A percentile compares a stretch with the other conserved stretches of the same genome.
These are phyloP conservation scores for Rhododendron molle DNA, from an alignment of 148 eudicot species.

Conservation along the genomic window DNA sequence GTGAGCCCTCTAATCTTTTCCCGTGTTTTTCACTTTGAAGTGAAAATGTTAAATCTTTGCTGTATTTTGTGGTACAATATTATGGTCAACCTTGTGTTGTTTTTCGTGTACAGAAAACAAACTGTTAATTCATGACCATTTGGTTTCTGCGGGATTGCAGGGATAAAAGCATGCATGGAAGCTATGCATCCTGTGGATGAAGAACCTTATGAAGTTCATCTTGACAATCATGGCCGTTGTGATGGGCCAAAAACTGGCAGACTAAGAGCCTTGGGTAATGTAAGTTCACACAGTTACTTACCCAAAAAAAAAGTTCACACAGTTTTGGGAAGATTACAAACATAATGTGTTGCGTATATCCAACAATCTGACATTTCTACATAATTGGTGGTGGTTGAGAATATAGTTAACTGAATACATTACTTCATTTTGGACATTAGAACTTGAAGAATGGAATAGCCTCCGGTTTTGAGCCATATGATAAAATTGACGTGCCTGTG, in stretches of 20 bases:
- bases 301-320: conserved; percentile 16
- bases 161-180: conserved; percentile 69
- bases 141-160: conserved; percentile 25
- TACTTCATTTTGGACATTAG: neutral
- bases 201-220: conserved; percentile 66
- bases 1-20: conserved; percentile 38
- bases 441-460: neutral
- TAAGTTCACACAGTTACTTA: conserved; percentile 24
- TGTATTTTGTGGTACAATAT: neutral
- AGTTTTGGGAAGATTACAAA: neutral
- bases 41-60: neutral
- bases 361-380: neutral
- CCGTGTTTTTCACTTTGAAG: neutral
- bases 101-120: neutral
- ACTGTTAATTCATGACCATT: neutral
- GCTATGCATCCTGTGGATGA: conserved; percentile 48
- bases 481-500: neutral
- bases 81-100: neutral
- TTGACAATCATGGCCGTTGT: conserved; percentile 68
- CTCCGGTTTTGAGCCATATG: neutral
- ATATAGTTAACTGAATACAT: neutral
- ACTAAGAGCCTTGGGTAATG: conserved; percentile 46
- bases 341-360: neutral
- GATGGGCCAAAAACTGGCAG: conserved; percentile 80
- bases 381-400: neutral